phyloP scores from a whole-genome alignment of 441 rosid genomes.

The Pelargonium cotyledonis region DNA sequence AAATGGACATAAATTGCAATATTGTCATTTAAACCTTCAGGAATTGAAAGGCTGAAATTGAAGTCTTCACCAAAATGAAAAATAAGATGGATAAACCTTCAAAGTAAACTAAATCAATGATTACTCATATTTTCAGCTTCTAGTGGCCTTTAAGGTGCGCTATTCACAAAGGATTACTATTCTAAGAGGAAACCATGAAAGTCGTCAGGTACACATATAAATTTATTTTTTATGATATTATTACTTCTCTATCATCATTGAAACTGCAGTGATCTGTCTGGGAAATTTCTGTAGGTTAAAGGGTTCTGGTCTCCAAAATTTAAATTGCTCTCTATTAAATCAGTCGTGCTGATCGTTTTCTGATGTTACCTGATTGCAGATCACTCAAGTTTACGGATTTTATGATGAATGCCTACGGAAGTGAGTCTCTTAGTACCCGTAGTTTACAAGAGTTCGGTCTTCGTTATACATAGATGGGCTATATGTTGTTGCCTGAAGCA shows the following conservation, averaged over 20 bases:
- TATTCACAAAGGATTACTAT: conserved; percentile 75
- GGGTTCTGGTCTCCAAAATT: background rate
- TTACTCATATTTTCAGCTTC: conserved; percentile 39
- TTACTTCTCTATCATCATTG: too few species aligned
- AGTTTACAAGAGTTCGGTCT: background rate
- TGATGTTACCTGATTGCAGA: conserved; percentile 45
- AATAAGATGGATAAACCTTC: background rate
- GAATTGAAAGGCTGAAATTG: background rate
- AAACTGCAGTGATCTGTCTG: background rate
- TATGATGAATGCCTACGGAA: conserved; percentile 93
- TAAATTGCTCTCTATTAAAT: background rate
- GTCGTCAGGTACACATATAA: conserved; percentile 62
- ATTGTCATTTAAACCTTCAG: background rate
- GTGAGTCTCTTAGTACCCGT: conserved; percentile 44
- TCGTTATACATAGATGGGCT: background rate
- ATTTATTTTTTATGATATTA: too few species aligned
- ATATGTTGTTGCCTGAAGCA: background rate
- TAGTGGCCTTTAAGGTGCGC: conserved; percentile 84
- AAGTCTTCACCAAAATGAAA: background rate
- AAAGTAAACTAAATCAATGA: background rate
- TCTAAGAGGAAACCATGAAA: conserved; percentile 89
- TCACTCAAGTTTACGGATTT: conserved; percentile 93
- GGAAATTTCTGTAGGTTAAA: background rate
- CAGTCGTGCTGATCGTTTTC: background rate
- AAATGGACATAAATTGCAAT: background rate